Percentiles rank a stretch among this genome's conserved stretches.
These are phyloP conservation scores for Pharus latifolius DNA, from an alignment of 176 grass and related monocot genomes.

Conservation along the genomic window DNA sequence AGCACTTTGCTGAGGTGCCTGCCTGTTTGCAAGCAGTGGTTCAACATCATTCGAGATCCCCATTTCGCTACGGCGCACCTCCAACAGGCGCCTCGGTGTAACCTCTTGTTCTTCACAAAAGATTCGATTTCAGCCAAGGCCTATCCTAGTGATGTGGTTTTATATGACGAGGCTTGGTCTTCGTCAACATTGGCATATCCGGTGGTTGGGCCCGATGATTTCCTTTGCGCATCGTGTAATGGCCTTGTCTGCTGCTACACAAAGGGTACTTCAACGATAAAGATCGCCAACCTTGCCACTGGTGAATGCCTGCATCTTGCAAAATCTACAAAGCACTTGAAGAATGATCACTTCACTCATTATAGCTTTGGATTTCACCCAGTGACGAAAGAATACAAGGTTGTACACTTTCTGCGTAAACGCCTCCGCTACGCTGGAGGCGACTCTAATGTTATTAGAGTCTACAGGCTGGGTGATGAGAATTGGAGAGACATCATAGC, in stretches of 20 bases:
- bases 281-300: too few species aligned
- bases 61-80: background rate
- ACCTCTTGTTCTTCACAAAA: background rate
- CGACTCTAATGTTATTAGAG: background rate
- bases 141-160: background rate
- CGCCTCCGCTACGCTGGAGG: background rate
- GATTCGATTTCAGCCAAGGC: background rate
- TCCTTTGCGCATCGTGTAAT: constrained; percentile 14
- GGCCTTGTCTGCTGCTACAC: constrained; percentile 19
- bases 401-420: constrained; percentile 3
- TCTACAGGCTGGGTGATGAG: constrained; percentile 18
- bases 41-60: background rate
- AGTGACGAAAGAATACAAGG: too few species aligned
- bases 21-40: constrained; percentile 14
- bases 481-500: background rate
- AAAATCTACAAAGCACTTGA: too few species aligned
- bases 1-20: background rate
- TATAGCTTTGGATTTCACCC: too few species aligned
- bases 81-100: background rate
- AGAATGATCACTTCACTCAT: too few species aligned
- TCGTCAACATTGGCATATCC: background rate
- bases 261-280: too few species aligned
- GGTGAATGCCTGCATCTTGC: too few species aligned
- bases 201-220: constrained; percentile 15
- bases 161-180: constrained; percentile 6